phyloP scores from a whole-genome alignment of 495 filamentous ascomycete species.

The Neohortaea acidophila region DNA sequence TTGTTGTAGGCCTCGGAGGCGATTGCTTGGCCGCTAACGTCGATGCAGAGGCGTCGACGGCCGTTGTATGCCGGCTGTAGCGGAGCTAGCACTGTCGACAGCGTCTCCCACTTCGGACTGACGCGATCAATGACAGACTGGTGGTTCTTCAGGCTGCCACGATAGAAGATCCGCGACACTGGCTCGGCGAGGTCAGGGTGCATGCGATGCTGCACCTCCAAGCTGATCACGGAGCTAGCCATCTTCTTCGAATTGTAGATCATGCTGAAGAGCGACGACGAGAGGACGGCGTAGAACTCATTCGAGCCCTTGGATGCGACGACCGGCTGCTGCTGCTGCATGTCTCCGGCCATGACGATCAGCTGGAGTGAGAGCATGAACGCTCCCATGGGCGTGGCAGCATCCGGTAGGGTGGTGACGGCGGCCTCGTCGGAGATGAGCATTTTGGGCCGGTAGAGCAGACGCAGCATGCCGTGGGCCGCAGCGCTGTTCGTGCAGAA shows the following conservation, averaged over 20 bases:
- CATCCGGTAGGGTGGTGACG: neutral
- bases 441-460: neutral
- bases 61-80: neutral
- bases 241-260: neutral
- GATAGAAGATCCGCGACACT: neutral
- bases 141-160: neutral
- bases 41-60: neutral
- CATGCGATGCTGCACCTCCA: constrained; percentile 1
- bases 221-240: neutral
- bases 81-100: neutral
- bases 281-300: neutral
- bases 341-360: neutral
- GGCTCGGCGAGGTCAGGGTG: neutral
- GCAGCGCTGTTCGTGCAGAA: neutral
- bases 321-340: neutral
- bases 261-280: neutral
- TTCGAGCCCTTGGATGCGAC: neutral
- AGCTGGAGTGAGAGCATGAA: neutral
- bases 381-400: neutral
- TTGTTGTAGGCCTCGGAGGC: neutral
- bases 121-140: neutral
- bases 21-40: neutral
- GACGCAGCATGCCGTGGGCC: neutral
- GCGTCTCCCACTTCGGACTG: neutral
- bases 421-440: neutral